These are phyloP conservation scores for Tillandsia leiboldiana DNA, from an alignment of 176 grass and related monocot species.

Conservation along the genomic window DNA sequence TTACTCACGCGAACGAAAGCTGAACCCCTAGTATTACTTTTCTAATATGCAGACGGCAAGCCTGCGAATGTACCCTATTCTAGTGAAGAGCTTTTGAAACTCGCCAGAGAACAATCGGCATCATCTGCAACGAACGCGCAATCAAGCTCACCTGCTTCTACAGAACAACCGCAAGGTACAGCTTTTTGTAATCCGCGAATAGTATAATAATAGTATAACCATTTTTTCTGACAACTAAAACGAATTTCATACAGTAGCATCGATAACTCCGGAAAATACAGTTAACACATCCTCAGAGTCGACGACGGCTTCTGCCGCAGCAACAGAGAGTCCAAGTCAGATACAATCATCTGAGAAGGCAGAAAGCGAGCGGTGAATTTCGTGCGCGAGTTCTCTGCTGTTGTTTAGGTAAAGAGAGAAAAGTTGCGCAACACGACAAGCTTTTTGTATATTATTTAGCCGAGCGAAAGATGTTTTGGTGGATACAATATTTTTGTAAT, in stretches of 20 bases:
- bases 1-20: neutral
- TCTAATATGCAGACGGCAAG: slow-evolving; percentile 50
- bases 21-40: neutral
- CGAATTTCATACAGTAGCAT: slow-evolving; percentile 20
- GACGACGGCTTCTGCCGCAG: slow-evolving; percentile 14
- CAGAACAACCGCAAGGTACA: slow-evolving; percentile 43
- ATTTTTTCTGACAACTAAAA: slow-evolving; percentile 9
- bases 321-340: slow-evolving; percentile 8
- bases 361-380: slow-evolving; percentile 22
- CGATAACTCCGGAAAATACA: slow-evolving; percentile 22
- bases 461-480: too few relatives aligned
- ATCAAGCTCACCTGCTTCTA: slow-evolving; percentile 13
- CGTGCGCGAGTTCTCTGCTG: too few relatives aligned
- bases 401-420: neutral
- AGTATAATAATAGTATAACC: neutral
- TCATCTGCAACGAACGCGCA: slow-evolving; percentile 40
- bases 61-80: slow-evolving; percentile 38
- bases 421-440: too few relatives aligned
- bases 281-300: slow-evolving; percentile 10
- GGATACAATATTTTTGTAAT: too few relatives aligned
- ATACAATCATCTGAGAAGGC: slow-evolving; percentile 31
- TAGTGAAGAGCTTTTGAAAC: slow-evolving; percentile 80
- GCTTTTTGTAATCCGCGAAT: neutral
- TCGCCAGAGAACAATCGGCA: slow-evolving; percentile 69
- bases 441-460: too few relatives aligned